Evolutionary conservation across 805 yeast species (phyloP).

Genomic region (Saturnispora quitensis): DNA sequence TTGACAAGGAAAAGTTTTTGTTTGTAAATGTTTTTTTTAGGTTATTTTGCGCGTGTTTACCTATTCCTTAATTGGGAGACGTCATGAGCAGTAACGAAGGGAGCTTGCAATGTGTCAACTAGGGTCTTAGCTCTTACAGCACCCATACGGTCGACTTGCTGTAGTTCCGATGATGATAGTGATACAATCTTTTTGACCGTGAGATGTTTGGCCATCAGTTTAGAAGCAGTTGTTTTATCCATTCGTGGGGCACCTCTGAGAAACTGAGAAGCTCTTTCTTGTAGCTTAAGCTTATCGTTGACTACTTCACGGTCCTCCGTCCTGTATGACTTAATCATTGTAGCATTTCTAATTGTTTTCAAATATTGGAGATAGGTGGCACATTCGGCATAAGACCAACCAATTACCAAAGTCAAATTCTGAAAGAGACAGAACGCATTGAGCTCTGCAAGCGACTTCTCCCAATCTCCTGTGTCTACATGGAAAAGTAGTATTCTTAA

Average conservation of each 20-base stretch:
- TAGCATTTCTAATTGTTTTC: conserved; percentile 29
- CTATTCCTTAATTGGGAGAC: conserved; percentile 6
- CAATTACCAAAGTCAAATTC: conserved; percentile 39
- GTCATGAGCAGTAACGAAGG: conserved; percentile 6
- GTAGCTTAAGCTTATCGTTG: conserved; percentile 31
- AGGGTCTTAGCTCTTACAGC: conserved; percentile 5
- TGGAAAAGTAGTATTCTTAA: conserved; percentile 47
- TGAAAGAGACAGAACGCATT: conserved; percentile 41
- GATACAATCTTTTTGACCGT: conserved; percentile 5
- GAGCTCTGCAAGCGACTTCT: conserved; percentile 38
- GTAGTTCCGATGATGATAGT: conserved; percentile 2
- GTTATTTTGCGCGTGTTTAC: conserved; percentile 6
- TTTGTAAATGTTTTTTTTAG: neutral
- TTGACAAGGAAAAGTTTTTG: conserved; percentile 1
- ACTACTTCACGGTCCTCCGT: conserved; percentile 23
- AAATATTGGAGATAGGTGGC: conserved; percentile 32
- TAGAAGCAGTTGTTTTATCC: conserved; percentile 4
- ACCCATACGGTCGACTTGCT: conserved; percentile 10
- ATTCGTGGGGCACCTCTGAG: conserved; percentile 3
- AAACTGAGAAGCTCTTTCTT: conserved; percentile 7
- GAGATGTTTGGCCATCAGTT: conserved; percentile 3
- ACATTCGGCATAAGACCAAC: conserved; percentile 51
- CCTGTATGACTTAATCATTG: conserved; percentile 28
- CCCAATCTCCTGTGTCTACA: conserved; percentile 55
- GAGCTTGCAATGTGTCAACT: conserved; percentile 6